Evolutionary conservation across 2,329 filamentous ascomycete species (phyloP).

Genomic region (Curvularia verruculosa): DNA sequence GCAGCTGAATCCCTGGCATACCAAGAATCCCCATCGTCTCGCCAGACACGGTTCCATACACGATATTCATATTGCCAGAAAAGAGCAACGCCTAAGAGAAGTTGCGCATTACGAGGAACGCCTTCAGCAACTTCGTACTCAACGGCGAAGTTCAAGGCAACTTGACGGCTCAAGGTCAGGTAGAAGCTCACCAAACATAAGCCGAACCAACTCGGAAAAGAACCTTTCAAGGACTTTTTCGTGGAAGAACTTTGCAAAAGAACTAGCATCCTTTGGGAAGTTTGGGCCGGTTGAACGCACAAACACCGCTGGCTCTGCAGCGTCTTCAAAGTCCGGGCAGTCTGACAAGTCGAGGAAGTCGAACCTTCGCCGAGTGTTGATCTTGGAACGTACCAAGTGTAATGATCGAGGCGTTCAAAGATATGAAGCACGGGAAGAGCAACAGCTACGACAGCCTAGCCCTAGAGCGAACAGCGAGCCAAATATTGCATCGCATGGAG

Average conservation of each 20-base stretch:
- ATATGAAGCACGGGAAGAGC: constrained; percentile 44
- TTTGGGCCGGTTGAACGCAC: constrained; percentile 14
- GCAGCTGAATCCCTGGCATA: constrained; percentile 14
- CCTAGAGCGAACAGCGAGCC: constrained; percentile 38
- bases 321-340: constrained; percentile 11
- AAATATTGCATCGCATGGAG: constrained; percentile 45
- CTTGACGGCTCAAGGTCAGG: constrained; percentile 32
- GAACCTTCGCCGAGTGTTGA: constrained; percentile 15
- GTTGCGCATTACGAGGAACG: constrained; percentile 13
- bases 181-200: constrained; percentile 18
- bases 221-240: constrained; percentile 7
- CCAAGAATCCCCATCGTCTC: constrained; percentile 9
- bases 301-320: constrained; percentile 13
- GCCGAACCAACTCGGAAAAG: constrained; percentile 20
- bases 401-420: constrained; percentile 45
- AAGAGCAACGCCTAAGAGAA: constrained; percentile 9
- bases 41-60: background rate
- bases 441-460: constrained; percentile 37
- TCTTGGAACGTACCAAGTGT: constrained; percentile 16
- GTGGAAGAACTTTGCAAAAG: constrained; percentile 5
- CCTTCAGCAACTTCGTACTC: constrained; percentile 14
- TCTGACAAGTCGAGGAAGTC: constrained; percentile 14
- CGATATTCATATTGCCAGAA: constrained; percentile 7
- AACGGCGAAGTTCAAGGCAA: constrained; percentile 18
- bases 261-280: constrained; percentile 5